Evolutionary conservation across 2,329 filamentous ascomycete genomes (phyloP).

Genomic region (Ophiostoma ulmi): DNA sequence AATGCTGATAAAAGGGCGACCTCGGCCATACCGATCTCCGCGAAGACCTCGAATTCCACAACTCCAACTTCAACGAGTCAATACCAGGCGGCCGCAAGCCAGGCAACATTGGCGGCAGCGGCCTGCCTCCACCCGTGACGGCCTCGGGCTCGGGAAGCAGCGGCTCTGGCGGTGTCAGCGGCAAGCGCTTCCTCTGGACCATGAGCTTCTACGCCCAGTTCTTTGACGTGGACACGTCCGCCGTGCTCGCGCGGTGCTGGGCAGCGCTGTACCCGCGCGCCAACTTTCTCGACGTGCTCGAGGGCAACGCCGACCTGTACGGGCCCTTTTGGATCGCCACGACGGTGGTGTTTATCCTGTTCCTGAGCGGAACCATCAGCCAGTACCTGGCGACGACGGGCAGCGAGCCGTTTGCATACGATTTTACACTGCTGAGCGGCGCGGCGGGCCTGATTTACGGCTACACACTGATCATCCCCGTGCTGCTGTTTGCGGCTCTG

Average conservation of each 20-base stretch:
- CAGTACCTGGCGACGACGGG: slow-evolving; percentile 70
- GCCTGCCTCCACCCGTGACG: slow-evolving; percentile 54
- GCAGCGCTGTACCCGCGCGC: slow-evolving; percentile 84
- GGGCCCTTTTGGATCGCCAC: slow-evolving; percentile 98
- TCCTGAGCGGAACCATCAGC: slow-evolving; percentile 90
- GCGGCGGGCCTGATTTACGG: slow-evolving; percentile 92
- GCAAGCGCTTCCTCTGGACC: slow-evolving; percentile 88
- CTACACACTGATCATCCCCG: slow-evolving; percentile 82
- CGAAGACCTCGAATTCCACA: slow-evolving; percentile 98
- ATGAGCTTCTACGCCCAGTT: slow-evolving; percentile 94
- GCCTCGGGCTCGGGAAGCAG: slow-evolving; percentile 40
- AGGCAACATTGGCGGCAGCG: slow-evolving; percentile 39
- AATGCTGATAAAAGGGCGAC: slow-evolving; percentile 62
- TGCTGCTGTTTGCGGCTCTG: slow-evolving; percentile 78
- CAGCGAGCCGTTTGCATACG: slow-evolving; percentile 77
- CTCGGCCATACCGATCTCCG: slow-evolving; percentile 96
- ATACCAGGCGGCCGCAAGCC: slow-evolving; percentile 48
- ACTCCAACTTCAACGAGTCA: slow-evolving; percentile 71
- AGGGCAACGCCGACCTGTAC: slow-evolving; percentile 95
- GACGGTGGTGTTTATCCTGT: slow-evolving; percentile 91
- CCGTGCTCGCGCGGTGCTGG: slow-evolving; percentile 80
- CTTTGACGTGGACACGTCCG: slow-evolving; percentile 94
- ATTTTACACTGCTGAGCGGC: slow-evolving; percentile 82
- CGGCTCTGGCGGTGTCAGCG: slow-evolving; percentile 38
- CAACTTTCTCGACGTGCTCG: slow-evolving; percentile 94